phyloP scores from a whole-genome alignment of 805 yeast genomes.

The Metschnikowia dekortorum region DNA sequence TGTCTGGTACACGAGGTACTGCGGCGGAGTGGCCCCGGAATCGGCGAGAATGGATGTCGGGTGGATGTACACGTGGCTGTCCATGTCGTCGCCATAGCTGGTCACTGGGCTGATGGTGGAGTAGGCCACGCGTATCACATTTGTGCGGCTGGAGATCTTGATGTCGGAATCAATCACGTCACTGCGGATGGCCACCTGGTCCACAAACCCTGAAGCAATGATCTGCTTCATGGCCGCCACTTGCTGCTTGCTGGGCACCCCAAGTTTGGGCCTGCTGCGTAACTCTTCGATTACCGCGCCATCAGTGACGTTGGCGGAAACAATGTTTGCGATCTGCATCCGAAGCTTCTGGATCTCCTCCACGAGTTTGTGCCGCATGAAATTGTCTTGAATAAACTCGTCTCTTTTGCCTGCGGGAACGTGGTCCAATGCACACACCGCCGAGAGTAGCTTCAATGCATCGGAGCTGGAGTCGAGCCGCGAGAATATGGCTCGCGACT shows the following conservation, averaged over 20 bases:
- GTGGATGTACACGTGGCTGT: conserved; percentile 70
- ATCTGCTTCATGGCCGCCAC: conserved; percentile 81
- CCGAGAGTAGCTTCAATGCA: conserved; percentile 68
- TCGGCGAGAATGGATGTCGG: conserved; percentile 63
- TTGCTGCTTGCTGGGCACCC: conserved; percentile 66
- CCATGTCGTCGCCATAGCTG: conserved; percentile 32
- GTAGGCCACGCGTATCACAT: conserved; percentile 61
- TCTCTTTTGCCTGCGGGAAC: conserved; percentile 46
- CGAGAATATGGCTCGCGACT: conserved; percentile 57
- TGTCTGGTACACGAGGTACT: conserved; percentile 68
- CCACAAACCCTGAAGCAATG: conserved; percentile 88
- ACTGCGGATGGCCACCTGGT: conserved; percentile 82
- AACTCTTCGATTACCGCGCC: conserved; percentile 50
- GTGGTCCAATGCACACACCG: conserved; percentile 83
- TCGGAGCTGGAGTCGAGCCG: conserved; percentile 73
- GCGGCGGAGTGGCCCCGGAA: conserved; percentile 70
- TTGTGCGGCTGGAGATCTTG: conserved; percentile 52
- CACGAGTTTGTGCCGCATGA: conserved; percentile 74
- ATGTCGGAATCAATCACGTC: conserved; percentile 67
- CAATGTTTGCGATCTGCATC: conserved; percentile 72
- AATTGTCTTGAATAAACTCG: conserved; percentile 54
- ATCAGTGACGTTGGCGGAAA: conserved; percentile 57
- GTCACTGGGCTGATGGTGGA: conserved; percentile 48
- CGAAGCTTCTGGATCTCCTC: conserved; percentile 80
- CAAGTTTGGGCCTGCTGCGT: conserved; percentile 45